Evolutionary conservation across 768 basidiomycete genomes (phyloP).

Genomic region (Leccinum uliginosum): DNA sequence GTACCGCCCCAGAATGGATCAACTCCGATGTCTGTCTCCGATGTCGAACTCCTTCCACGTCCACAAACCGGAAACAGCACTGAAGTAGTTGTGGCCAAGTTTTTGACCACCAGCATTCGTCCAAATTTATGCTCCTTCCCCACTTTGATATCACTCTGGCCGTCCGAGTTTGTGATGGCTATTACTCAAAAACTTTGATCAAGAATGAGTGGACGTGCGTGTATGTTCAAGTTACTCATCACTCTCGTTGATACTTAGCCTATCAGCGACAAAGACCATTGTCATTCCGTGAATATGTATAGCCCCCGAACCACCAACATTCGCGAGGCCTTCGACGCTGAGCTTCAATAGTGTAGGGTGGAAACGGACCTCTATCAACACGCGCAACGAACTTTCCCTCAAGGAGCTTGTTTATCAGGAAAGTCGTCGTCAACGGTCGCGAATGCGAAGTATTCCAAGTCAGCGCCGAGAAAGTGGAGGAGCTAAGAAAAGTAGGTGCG

Average conservation of each 20-base stretch:
- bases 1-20: constrained; percentile 94
- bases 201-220: constrained; percentile 55
- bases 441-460: constrained; percentile 80
- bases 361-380: constrained; percentile 49
- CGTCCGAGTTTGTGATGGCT: constrained; percentile 93
- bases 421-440: constrained; percentile 88
- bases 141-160: too few species aligned
- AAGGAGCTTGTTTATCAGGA: constrained; percentile 86
- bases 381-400: constrained; percentile 82
- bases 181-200: constrained; percentile 68
- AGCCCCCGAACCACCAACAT: constrained; percentile 50
- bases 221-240: not conserved
- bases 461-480: constrained; percentile 69
- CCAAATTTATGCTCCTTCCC: too few species aligned
- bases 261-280: constrained; percentile 44
- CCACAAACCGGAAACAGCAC: constrained; percentile 57
- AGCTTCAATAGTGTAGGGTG: constrained; percentile 56
- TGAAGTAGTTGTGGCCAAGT: constrained; percentile 25
- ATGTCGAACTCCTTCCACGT: constrained; percentile 87
- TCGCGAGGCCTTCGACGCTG: constrained; percentile 74
- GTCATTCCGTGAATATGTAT: constrained; percentile 52
- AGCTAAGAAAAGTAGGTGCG: constrained; percentile 56
- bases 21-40: constrained; percentile 94
- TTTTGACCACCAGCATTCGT: too few species aligned
- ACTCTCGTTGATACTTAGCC: constrained; percentile 1